Conservation (phyloP, 2,329 filamentous ascomycete genomes). For the Xylariaceae sp. region DNA sequence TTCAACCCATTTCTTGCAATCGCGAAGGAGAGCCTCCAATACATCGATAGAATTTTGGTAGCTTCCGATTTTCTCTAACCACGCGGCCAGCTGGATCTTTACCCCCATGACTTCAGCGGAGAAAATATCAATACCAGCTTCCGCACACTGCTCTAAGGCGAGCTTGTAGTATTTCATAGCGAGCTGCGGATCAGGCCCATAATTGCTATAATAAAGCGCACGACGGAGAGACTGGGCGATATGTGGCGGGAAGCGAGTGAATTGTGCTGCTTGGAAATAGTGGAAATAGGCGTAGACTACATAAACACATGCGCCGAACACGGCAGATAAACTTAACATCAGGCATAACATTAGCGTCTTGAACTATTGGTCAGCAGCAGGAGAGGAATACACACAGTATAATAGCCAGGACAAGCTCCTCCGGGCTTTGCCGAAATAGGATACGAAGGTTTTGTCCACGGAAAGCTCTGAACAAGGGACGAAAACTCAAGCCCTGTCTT, state of each 20-base stretch:
- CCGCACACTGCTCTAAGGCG: slow-evolving; percentile 73
- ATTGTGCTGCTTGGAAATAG: slow-evolving; percentile 58
- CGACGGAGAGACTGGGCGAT: slow-evolving; percentile 78
- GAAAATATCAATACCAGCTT: slow-evolving; percentile 81
- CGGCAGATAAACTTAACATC: slow-evolving; percentile 39
- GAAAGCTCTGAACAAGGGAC: slow-evolving; percentile 42
- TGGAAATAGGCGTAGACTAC: slow-evolving; percentile 51
- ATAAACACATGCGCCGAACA: slow-evolving; percentile 41
- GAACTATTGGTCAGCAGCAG: background rate
- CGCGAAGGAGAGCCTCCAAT: slow-evolving; percentile 72
- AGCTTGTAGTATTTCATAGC: slow-evolving; percentile 84
- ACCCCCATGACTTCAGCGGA: slow-evolving; percentile 90
- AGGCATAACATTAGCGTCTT: slow-evolving; percentile 26
- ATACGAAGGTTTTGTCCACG: slow-evolving; percentile 42
- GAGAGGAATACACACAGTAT: slow-evolving; percentile 39
- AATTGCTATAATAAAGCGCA: slow-evolving; percentile 85
- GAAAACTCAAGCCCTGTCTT: slow-evolving; percentile 39
- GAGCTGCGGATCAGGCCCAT: slow-evolving; percentile 71
- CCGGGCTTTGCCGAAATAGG: slow-evolving; percentile 47
- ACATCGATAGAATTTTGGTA: slow-evolving; percentile 73
- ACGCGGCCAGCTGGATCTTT: slow-evolving; percentile 76
- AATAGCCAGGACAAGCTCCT: slow-evolving; percentile 47
- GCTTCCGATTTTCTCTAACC: slow-evolving; percentile 77
- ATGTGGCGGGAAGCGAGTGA: slow-evolving; percentile 65
- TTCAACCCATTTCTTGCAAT: slow-evolving; percentile 66